These are phyloP conservation scores for Cyphellophora attinorum DNA, from an alignment of 2,329 filamentous ascomycete genomes.

Conservation along the genomic window DNA sequence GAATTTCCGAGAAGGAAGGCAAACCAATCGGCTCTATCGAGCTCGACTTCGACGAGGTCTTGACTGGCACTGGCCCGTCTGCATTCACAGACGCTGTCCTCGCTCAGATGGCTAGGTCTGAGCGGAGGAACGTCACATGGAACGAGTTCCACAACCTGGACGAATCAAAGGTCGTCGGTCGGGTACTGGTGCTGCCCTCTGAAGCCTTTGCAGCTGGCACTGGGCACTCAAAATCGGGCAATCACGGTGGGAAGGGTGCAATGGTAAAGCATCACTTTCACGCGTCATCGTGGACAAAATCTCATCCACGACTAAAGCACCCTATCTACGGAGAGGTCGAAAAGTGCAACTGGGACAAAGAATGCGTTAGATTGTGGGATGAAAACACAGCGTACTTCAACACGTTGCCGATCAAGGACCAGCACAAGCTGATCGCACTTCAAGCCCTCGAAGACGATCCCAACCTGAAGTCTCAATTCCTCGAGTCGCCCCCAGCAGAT, in stretches of 20 bases:
- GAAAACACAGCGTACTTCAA: constrained; percentile 52
- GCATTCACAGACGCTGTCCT: constrained; percentile 59
- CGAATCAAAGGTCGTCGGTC: constrained; percentile 55
- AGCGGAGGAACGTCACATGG: constrained; percentile 46
- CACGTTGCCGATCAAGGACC: constrained; percentile 47
- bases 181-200: constrained; percentile 57
- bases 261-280: constrained; percentile 67
- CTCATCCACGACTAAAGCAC: constrained; percentile 57
- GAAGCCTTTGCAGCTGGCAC: constrained; percentile 67
- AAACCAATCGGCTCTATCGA: constrained; percentile 50
- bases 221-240: constrained; percentile 62
- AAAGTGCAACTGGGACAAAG: constrained; percentile 57
- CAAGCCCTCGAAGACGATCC: constrained; percentile 21
- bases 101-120: constrained; percentile 48
- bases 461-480: too few relatives aligned
- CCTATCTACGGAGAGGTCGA: constrained; percentile 62
- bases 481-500: too few relatives aligned
- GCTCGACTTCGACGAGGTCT: constrained; percentile 62
- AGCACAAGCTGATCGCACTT: constrained; percentile 38
- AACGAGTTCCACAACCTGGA: constrained; percentile 54
- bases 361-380: constrained; percentile 59
- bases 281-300: constrained; percentile 60
- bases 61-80: constrained; percentile 61
- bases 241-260: constrained; percentile 55
- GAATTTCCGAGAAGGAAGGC: constrained; percentile 48